Conservation (phyloP, 306 rosid species). For the Glycine latifolia region DNA sequence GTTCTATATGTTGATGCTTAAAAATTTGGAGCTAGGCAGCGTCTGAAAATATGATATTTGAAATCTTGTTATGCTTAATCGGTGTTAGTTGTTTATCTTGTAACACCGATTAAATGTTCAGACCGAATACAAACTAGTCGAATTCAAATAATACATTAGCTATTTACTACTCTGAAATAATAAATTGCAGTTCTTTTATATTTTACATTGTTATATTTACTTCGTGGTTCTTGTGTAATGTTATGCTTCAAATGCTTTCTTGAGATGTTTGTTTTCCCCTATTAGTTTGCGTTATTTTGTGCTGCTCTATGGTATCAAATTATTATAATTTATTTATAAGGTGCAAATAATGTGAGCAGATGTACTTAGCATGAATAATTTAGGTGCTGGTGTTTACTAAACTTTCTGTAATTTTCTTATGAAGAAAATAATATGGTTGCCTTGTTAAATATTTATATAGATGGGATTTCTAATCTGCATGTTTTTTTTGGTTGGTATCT, state of each 20-base stretch:
- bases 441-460: background rate
- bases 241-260: slow-evolving; percentile 13
- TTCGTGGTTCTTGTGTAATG: background rate
- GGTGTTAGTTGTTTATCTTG: background rate
- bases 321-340: background rate
- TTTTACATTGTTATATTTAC: background rate
- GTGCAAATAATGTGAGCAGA: too few relatives aligned
- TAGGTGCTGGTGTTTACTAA: background rate
- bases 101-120: too few relatives aligned
- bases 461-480: slow-evolving; percentile 10
- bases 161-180: background rate
- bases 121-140: background rate
- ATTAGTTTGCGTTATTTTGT: background rate
- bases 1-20: background rate
- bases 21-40: background rate
- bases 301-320: slow-evolving; percentile 10
- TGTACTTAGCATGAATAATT: background rate
- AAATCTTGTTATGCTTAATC: background rate
- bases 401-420: background rate
- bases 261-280: background rate
- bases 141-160: background rate
- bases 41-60: slow-evolving; percentile 4
- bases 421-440: slow-evolving; percentile 5
- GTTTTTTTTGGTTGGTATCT: background rate
- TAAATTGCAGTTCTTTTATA: background rate